phyloP scores from a whole-genome alignment of 352 stramenopile species.

The Globisporangium camurandrum region DNA sequence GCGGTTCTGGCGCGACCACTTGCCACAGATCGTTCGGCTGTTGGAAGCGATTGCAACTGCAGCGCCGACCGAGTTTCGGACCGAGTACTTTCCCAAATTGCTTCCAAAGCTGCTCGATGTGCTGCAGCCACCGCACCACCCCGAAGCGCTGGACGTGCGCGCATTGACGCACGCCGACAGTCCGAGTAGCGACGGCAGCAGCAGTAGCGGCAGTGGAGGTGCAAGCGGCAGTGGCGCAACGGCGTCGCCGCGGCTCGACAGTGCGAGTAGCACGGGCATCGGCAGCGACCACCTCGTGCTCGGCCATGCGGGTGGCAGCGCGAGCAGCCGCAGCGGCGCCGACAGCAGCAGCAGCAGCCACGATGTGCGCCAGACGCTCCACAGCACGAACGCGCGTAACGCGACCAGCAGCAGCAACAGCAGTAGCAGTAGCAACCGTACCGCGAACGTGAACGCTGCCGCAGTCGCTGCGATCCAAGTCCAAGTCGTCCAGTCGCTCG shows the following conservation, averaged over 20 bases:
- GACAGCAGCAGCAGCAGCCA: neutral
- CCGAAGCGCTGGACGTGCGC: conserved; percentile 29
- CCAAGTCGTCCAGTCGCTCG: conserved; percentile 83
- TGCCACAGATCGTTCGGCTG: conserved; percentile 93
- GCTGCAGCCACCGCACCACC: conserved; percentile 75
- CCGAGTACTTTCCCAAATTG: conserved; percentile 82
- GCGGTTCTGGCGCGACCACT: conserved; percentile 95
- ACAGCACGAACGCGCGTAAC: too few species aligned
- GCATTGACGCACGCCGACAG: conserved; percentile 23
- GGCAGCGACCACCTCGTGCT: neutral
- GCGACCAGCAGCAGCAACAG: neutral
- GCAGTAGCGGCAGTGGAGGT: conserved; percentile 16
- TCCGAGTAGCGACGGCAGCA: conserved; percentile 17
- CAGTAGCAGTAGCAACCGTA: conserved; percentile 8
- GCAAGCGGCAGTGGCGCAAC: conserved; percentile 1
- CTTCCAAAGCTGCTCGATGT: conserved; percentile 86
- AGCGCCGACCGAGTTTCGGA: conserved; percentile 69
- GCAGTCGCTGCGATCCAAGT: conserved; percentile 49
- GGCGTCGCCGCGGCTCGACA: conserved; percentile 10
- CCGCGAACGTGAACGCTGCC: neutral
- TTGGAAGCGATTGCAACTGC: conserved; percentile 88
- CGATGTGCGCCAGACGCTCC: too few species aligned
- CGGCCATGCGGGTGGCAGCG: conserved; percentile 2
- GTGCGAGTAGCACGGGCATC: neutral
- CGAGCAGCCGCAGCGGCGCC: neutral